phyloP scores from a whole-genome alignment of 805 yeast species.

The Metschnikowia colocasiae region DNA sequence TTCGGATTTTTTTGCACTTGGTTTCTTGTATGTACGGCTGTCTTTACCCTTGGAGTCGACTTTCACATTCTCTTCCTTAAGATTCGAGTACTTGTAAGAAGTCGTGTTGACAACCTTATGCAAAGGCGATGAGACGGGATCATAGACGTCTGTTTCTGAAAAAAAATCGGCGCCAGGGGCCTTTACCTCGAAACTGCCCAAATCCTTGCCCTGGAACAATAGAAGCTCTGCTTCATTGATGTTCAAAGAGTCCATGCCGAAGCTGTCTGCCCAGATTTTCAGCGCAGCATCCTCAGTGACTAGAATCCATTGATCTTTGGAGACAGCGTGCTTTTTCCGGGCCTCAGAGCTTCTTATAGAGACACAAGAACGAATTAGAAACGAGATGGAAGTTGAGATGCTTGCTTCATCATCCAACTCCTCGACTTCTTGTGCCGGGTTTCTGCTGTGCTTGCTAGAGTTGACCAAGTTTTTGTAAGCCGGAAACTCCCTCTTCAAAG shows the following conservation, averaged over 20 bases:
- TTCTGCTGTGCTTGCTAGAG: background rate
- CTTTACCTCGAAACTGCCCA: constrained; percentile 23
- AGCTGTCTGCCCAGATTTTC: constrained; percentile 51
- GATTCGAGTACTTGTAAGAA: constrained; percentile 11
- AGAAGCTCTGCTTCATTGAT: constrained; percentile 49
- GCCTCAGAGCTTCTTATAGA: constrained; percentile 48
- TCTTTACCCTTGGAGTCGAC: background rate
- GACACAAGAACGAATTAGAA: constrained; percentile 53
- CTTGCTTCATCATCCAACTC: constrained; percentile 2
- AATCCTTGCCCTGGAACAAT: constrained; percentile 36
- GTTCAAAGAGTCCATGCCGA: constrained; percentile 50
- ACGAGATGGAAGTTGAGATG: background rate
- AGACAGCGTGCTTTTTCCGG: constrained; percentile 19
- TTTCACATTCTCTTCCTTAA: constrained; percentile 2
- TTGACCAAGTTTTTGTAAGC: constrained; percentile 20
- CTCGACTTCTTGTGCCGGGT: background rate
- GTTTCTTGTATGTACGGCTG: background rate
- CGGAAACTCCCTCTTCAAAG: constrained; percentile 50
- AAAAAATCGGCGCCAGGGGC: constrained; percentile 29
- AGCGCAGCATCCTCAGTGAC: constrained; percentile 60
- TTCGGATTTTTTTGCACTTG: background rate
- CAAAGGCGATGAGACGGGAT: constrained; percentile 8
- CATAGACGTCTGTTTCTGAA: constrained; percentile 12
- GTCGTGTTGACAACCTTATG: constrained; percentile 17
- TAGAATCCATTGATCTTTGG: constrained; percentile 47